Conservation (phyloP, 169 alveolate species). For the Cytauxzoon felis region DNA sequence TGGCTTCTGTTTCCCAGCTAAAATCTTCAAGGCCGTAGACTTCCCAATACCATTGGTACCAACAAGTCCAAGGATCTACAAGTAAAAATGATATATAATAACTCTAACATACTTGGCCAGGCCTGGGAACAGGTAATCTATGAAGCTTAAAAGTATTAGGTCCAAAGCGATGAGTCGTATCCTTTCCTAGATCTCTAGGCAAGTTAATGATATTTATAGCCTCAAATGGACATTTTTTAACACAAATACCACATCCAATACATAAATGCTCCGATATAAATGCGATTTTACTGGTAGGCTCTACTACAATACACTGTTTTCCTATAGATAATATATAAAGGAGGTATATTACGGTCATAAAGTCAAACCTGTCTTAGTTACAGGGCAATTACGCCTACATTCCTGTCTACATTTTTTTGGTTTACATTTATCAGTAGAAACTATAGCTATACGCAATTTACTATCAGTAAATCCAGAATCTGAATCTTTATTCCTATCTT, state of each 20-base stretch:
- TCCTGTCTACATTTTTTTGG: slow-evolving; percentile 97
- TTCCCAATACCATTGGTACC: slow-evolving; percentile 96
- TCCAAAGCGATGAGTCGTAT: slow-evolving; percentile 93
- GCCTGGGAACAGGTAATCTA: slow-evolving; percentile 96
- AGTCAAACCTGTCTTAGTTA: slow-evolving; percentile 55
- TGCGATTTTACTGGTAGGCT: slow-evolving; percentile 89
- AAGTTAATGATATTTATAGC: slow-evolving; percentile 97
- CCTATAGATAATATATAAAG: slow-evolving; percentile 71
- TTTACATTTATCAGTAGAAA: slow-evolving; percentile 95
- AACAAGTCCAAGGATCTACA: slow-evolving; percentile 77
- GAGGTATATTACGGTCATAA: neutral
- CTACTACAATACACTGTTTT: slow-evolving; percentile 96
- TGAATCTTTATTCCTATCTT: slow-evolving; percentile 60
- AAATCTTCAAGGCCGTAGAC: slow-evolving; percentile 95
- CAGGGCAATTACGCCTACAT: slow-evolving; percentile 88
- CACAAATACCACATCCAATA: slow-evolving; percentile 99
- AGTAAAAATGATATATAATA: neutral
- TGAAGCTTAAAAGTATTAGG: slow-evolving; percentile 98
- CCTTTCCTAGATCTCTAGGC: slow-evolving; percentile 93
- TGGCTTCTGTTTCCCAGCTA: slow-evolving; percentile 95
- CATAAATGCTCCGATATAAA: slow-evolving; percentile 95
- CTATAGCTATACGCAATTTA: slow-evolving; percentile 95
- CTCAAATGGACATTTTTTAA: slow-evolving; percentile 98
- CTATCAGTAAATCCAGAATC: slow-evolving; percentile 81
- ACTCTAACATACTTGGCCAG: slow-evolving; percentile 89